Conservation (phyloP, 2,329 filamentous ascomycete species). For the Diaporthe aspalathi region DNA sequence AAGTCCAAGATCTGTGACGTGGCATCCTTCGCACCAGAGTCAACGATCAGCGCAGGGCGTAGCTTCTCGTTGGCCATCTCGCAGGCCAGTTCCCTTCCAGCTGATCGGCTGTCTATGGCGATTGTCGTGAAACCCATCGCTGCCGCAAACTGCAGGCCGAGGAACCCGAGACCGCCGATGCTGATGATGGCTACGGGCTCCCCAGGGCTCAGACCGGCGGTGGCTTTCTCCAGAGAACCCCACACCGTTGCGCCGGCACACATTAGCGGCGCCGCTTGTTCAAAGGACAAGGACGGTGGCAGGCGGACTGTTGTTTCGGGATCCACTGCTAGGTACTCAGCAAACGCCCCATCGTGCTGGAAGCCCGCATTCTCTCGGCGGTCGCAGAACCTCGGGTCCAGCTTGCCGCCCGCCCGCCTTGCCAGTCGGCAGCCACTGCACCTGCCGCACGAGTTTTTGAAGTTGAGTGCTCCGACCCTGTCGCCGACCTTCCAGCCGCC, state of each 20-base stretch:
- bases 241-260: slow-evolving; percentile 11
- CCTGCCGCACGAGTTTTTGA: neutral
- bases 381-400: slow-evolving; percentile 46
- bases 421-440: slow-evolving; percentile 13
- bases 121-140: slow-evolving; percentile 6
- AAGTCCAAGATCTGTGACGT: slow-evolving; percentile 3
- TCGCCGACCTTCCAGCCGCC: slow-evolving; percentile 48
- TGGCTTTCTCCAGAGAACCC: slow-evolving; percentile 6
- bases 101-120: slow-evolving; percentile 14
- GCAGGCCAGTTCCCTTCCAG: slow-evolving; percentile 1
- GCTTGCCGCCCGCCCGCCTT: neutral
- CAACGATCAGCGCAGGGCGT: slow-evolving; percentile 12
- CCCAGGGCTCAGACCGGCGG: neutral
- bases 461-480: slow-evolving; percentile 44
- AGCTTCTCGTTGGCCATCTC: slow-evolving; percentile 5
- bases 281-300: neutral
- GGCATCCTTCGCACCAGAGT: neutral
- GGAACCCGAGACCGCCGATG: slow-evolving; percentile 9
- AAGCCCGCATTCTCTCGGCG: slow-evolving; percentile 49
- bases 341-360: slow-evolving; percentile 50
- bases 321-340: slow-evolving; percentile 49
- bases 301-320: slow-evolving; percentile 38
- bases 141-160: slow-evolving; percentile 12
- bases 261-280: slow-evolving; percentile 13
- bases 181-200: slow-evolving; percentile 3